Evolutionary conservation across 139 green algal genomes (phyloP), one percentile per base, ranked within the genome.

Genomic region (Coelastrella sp.): DNA sequence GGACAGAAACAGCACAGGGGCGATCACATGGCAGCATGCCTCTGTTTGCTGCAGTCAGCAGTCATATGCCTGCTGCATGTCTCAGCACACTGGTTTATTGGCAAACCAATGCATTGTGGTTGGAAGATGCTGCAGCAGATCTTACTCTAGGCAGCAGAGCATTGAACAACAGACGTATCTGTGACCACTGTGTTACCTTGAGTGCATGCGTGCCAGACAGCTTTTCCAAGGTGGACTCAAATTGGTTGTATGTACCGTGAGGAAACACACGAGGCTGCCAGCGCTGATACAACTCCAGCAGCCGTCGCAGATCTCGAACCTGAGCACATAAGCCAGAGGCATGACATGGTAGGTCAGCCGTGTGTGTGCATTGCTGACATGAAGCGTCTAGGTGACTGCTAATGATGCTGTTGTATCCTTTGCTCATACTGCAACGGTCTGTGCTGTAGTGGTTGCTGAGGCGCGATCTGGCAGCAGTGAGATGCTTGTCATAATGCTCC

Each of bases 191-290:
- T 25, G 15, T 24, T 82, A 95, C 93, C 93, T 94, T 93, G 59
- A 94, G 22, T 15, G 82, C 25, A 24, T 56, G 56, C 15, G 59
- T 94, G 81, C 85, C 57, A 20, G 92, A 91, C 72, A 94, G 79
- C 85, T 94, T 92, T 89, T 96, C 94, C 87, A 96, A 73, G 66
- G 88, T 86, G 6, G 17, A 14, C 15, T 95, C 90, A 80, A 95
- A 95, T 24, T 87, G 82, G 84, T 94, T 91, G 80, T 94, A 94
- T 72, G 68, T 72, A 60, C 92, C 86, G 78, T 93, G 66, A 8
- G 92, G 92, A 84, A 95, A 96, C 63, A 96, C 83, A 12, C 92
- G 88, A 19, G 72, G 78, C 82, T 95, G 92, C 92, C 92, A 96
- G 17, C 92, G 92, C 66, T 87, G 57, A 83, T 94, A 96, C 78